phyloP scores from a whole-genome alignment of 352 stramenopile genomes.

The Aphanomyces stellatus region DNA sequence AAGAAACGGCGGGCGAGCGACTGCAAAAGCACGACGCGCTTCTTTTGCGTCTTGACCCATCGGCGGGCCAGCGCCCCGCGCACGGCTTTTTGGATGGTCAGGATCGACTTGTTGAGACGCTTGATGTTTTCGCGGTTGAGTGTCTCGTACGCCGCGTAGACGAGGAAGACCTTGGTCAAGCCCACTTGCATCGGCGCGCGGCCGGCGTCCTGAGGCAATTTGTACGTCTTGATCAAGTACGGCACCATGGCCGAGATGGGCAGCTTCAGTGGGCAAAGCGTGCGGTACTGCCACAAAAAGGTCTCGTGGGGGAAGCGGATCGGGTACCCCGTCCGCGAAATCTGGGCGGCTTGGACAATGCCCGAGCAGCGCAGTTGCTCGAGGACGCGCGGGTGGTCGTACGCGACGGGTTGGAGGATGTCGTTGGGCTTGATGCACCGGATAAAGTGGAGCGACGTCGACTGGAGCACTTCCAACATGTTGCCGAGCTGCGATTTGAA shows the following conservation, averaged over 20 bases:
- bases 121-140: constrained; percentile 5
- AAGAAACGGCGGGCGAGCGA: constrained; percentile 61
- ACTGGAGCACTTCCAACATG: constrained; percentile 94
- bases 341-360: constrained; percentile 84
- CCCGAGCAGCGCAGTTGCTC: constrained; percentile 82
- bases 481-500: constrained; percentile 91
- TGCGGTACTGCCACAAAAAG: constrained; percentile 78
- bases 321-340: constrained; percentile 85
- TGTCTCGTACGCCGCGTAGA: constrained; percentile 2
- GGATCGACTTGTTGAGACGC: background rate
- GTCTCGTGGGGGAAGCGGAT: constrained; percentile 91
- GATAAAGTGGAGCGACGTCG: constrained; percentile 90
- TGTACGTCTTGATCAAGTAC: background rate
- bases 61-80: constrained; percentile 42
- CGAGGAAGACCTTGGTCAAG: constrained; percentile 18
- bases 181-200: constrained; percentile 2
- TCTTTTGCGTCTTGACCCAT: constrained; percentile 29
- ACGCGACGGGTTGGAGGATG: constrained; percentile 40
- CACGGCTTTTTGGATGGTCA: constrained; percentile 41
- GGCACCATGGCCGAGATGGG: background rate
- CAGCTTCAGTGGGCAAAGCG: background rate
- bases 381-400: constrained; percentile 59
- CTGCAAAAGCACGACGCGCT: constrained; percentile 53
- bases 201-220: background rate
- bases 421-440: constrained; percentile 88